A percentile compares a stretch with the other conserved stretches of the same genome.
phyloP scores from a whole-genome alignment of 805 yeast species.

The Sungouiozyma intestinalis region DNA sequence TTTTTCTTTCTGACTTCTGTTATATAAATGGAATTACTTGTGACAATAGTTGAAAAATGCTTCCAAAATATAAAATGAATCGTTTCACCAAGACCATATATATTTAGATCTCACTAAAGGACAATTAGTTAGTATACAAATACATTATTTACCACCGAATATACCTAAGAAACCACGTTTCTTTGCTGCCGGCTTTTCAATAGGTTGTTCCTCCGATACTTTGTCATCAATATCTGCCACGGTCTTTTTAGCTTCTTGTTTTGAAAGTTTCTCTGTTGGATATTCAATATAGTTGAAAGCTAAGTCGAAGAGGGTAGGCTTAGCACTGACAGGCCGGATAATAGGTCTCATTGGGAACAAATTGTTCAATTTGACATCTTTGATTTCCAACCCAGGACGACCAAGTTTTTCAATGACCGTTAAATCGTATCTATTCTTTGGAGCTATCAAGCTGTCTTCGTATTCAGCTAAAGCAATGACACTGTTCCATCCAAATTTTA shows the following conservation, averaged over 20 bases:
- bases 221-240: not conserved
- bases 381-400: not conserved
- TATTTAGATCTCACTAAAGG: no score
- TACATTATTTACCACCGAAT: constrained; percentile 42
- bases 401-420: constrained; percentile 35
- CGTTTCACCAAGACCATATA: no score
- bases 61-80: no score
- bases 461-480: constrained; percentile 29
- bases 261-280: constrained; percentile 14
- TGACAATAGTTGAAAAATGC: no score
- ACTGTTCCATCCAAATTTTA: constrained; percentile 25
- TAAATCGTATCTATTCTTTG: constrained; percentile 5
- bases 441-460: constrained; percentile 13
- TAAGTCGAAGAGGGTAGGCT: constrained; percentile 86
- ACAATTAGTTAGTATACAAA: not conserved
- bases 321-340: constrained; percentile 57
- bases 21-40: not conserved
- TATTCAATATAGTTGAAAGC: constrained; percentile 75
- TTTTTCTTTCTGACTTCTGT: constrained; percentile 1
- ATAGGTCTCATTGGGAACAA: constrained; percentile 28
- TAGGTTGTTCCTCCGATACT: constrained; percentile 6
- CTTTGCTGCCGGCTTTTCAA: constrained; percentile 29
- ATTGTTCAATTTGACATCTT: constrained; percentile 15
- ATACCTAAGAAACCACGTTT: constrained; percentile 66
- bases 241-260: not conserved